Evolutionary conservation across 495 filamentous ascomycete genomes (phyloP).

Genomic region (Lophium mytilinum): DNA sequence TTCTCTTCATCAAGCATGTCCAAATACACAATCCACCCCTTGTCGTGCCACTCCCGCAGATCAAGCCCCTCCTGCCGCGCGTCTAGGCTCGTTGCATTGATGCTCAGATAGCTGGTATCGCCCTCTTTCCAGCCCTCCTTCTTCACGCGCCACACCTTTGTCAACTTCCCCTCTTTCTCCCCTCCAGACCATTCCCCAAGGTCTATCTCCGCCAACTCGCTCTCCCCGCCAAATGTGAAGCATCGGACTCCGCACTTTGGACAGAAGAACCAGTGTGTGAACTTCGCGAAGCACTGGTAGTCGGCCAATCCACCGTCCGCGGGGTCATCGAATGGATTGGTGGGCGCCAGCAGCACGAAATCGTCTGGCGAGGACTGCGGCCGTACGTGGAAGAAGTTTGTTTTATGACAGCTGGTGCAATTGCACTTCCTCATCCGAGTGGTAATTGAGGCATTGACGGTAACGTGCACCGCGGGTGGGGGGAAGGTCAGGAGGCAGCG

Average conservation of each 20-base stretch:
- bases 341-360: not conserved
- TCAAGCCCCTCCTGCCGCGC: conserved; percentile 1
- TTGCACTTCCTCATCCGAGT: not conserved
- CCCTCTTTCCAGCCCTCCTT: not conserved
- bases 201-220: conserved; percentile 1
- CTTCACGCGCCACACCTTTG: conserved; percentile 1
- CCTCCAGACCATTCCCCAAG: not conserved
- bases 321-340: not conserved
- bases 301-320: not conserved
- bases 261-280: conserved; percentile 4
- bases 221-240: not conserved
- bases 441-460: too few species aligned
- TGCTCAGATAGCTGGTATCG: not conserved
- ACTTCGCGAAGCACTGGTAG: not conserved
- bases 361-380: not conserved
- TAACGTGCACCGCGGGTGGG: too few species aligned
- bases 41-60: conserved; percentile 6
- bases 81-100: conserved; percentile 3
- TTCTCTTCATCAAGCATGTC: not conserved
- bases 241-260: conserved; percentile 3
- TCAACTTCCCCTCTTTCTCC: not conserved
- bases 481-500: too few species aligned
- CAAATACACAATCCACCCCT: conserved; percentile 5
- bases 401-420: not conserved
- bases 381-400: not conserved